These are phyloP conservation scores for Botryotinia narcissicola DNA, from an alignment of 2,329 filamentous ascomycete species.

Conservation along the genomic window DNA sequence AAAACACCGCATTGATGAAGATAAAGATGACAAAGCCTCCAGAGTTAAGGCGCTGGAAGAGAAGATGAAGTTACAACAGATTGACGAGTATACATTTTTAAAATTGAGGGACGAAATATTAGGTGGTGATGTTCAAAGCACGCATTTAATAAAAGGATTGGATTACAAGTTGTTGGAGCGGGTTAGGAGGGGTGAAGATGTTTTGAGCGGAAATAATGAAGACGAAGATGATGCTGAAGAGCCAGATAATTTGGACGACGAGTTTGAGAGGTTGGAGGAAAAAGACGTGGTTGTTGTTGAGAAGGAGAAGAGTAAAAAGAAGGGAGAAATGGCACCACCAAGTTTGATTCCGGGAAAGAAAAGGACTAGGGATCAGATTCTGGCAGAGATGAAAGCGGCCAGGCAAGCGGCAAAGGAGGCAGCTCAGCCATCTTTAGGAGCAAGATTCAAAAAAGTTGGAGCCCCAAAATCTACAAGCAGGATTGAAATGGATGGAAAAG, in stretches of 20 bases:
- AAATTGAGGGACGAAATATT: slow-evolving; percentile 72
- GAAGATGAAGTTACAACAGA: slow-evolving; percentile 76
- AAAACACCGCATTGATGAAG: slow-evolving; percentile 54
- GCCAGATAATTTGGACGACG: slow-evolving; percentile 59
- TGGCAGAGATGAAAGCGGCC: slow-evolving; percentile 64
- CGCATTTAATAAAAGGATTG: slow-evolving; percentile 87
- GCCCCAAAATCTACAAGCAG: slow-evolving; percentile 52
- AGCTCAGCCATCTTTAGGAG: slow-evolving; percentile 52
- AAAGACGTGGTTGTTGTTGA: slow-evolving; percentile 53
- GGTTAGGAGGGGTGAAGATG: slow-evolving; percentile 54
- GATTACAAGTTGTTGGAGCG: slow-evolving; percentile 78
- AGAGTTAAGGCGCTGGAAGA: slow-evolving; percentile 78
- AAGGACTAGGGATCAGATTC: slow-evolving; percentile 62
- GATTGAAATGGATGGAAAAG: slow-evolving; percentile 60
- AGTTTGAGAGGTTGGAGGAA: slow-evolving; percentile 58
- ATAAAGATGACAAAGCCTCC: slow-evolving; percentile 55
- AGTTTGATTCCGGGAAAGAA: slow-evolving; percentile 55
- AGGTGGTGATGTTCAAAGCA: slow-evolving; percentile 75
- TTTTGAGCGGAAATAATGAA: slow-evolving; percentile 34
- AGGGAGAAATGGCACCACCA: slow-evolving; percentile 57
- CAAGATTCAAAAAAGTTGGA: slow-evolving; percentile 65
- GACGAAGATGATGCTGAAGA: slow-evolving; percentile 28
- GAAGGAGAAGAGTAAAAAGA: slow-evolving; percentile 51
- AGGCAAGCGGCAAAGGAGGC: slow-evolving; percentile 56
- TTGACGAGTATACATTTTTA: slow-evolving; percentile 77